Evolutionary conservation across 352 stramenopile genomes (phyloP).

Genomic region (Globisporangium rhizosaccharum): DNA sequence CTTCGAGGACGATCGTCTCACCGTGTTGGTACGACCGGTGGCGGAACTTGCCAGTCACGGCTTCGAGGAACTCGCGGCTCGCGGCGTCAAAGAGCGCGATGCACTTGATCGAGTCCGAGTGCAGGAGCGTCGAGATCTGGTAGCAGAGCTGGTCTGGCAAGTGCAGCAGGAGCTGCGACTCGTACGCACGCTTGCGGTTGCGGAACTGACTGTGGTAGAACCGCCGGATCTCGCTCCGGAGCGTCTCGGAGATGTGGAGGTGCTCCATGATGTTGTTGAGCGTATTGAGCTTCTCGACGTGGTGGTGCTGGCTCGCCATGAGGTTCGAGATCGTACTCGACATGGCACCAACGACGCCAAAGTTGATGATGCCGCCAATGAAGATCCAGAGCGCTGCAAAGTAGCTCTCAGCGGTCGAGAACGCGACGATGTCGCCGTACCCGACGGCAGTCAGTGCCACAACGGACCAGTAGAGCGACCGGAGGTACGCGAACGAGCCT

Average conservation of each 20-base stretch:
- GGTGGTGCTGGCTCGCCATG: conserved; percentile 49
- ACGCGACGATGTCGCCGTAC: conserved; percentile 72
- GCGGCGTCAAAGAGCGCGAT: conserved; percentile 56
- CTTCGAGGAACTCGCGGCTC: conserved; percentile 65
- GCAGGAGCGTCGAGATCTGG: conserved; percentile 64
- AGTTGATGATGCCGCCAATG: conserved; percentile 70
- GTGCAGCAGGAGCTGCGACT: conserved; percentile 59
- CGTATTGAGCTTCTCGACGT: conserved; percentile 65
- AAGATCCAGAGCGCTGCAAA: conserved; percentile 78
- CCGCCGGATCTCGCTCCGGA: conserved; percentile 56
- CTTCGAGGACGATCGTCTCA: conserved; percentile 62
- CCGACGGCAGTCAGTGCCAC: conserved; percentile 65
- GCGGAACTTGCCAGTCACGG: conserved; percentile 77
- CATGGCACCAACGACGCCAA: conserved; percentile 72
- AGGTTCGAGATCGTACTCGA: conserved; percentile 75
- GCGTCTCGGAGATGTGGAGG: conserved; percentile 38
- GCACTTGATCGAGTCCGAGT: conserved; percentile 49
- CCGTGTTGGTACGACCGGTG: conserved; percentile 68
- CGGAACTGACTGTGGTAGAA: conserved; percentile 74
- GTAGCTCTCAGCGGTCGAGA: conserved; percentile 63
- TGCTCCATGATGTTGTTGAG: conserved; percentile 64
- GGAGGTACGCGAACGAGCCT: conserved; percentile 55
- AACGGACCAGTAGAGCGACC: conserved; percentile 72
- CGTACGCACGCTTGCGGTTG: conserved; percentile 54
- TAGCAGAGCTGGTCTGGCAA: conserved; percentile 72